phyloP scores from a whole-genome alignment of 2,329 filamentous ascomycete species.

The Trichoderma aggressivum region DNA sequence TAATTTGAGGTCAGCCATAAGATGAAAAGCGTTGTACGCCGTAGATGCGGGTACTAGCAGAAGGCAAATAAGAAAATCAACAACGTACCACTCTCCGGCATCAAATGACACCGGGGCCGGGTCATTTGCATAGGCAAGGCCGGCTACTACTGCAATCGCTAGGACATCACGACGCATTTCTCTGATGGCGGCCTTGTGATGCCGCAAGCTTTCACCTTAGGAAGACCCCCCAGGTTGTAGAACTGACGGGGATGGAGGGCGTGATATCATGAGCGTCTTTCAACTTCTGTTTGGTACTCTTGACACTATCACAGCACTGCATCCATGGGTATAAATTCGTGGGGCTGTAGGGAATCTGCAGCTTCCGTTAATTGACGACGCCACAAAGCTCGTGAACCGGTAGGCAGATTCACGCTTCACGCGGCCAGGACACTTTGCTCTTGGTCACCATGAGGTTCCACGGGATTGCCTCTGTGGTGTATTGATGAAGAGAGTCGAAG shows the following conservation, averaged over 20 bases:
- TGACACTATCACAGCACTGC: not conserved
- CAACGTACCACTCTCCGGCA: constrained; percentile 26
- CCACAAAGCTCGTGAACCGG: constrained; percentile 1
- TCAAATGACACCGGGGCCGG: constrained; percentile 24
- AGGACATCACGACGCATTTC: constrained; percentile 19
- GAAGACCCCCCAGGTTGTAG: not conserved
- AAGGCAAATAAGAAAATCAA: not conserved
- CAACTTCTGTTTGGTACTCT: not conserved
- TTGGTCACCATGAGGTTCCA: not conserved
- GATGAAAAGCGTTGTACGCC: not conserved
- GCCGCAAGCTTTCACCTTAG: not conserved
- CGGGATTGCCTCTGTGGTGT: not conserved
- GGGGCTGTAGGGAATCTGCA: not conserved
- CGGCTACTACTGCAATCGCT: constrained; percentile 9
- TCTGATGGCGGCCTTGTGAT: constrained; percentile 6
- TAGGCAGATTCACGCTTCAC: not conserved
- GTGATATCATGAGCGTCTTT: not conserved
- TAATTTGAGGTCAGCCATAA: not conserved
- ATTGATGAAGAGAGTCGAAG: not conserved
- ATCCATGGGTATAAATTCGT: constrained; percentile 11
- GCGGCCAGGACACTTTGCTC: not conserved
- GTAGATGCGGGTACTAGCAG: not conserved
- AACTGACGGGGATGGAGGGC: not conserved
- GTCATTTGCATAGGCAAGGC: constrained; percentile 17
- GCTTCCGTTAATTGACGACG: not conserved